Percentiles rank a stretch among this genome's conserved stretches.
phyloP scores from a whole-genome alignment of 2,329 filamentous ascomycete genomes.

The Triangularia setosa region DNA sequence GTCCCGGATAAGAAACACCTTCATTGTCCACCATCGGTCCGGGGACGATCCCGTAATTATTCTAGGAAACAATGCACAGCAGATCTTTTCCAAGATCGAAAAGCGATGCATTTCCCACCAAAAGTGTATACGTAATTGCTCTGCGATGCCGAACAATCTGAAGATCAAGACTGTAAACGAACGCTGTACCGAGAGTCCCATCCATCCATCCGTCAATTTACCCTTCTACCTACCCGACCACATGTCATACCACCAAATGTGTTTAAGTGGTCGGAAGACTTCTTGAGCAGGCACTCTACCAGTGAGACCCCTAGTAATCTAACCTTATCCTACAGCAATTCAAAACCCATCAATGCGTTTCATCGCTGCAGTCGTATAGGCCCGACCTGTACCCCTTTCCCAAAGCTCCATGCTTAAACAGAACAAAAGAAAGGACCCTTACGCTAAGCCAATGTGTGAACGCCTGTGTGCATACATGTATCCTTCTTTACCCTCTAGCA shows the following conservation, averaged over 20 bases:
- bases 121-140: not conserved
- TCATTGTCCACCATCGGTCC: not conserved
- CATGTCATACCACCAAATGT: not conserved
- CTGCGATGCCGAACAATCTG: not conserved
- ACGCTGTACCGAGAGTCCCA: not conserved
- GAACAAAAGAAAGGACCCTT: not conserved
- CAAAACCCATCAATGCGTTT: not conserved
- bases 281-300: too few relatives aligned
- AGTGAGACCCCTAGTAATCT: too few relatives aligned
- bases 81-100: not conserved
- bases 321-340: not conserved
- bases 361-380: not conserved
- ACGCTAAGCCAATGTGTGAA: not conserved
- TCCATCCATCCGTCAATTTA: not conserved
- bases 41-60: not conserved
- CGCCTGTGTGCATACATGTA: not conserved
- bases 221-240: not conserved
- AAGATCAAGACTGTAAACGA: not conserved
- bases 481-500: not conserved
- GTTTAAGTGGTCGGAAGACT: too few relatives aligned
- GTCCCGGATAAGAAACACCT: not conserved
- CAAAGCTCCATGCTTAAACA: not conserved
- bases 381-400: not conserved
- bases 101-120: not conserved
- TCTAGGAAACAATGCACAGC: not conserved